These are phyloP conservation scores for Thielaviopsis musarum DNA, from an alignment of 2,329 filamentous ascomycete species.

Conservation along the genomic window DNA sequence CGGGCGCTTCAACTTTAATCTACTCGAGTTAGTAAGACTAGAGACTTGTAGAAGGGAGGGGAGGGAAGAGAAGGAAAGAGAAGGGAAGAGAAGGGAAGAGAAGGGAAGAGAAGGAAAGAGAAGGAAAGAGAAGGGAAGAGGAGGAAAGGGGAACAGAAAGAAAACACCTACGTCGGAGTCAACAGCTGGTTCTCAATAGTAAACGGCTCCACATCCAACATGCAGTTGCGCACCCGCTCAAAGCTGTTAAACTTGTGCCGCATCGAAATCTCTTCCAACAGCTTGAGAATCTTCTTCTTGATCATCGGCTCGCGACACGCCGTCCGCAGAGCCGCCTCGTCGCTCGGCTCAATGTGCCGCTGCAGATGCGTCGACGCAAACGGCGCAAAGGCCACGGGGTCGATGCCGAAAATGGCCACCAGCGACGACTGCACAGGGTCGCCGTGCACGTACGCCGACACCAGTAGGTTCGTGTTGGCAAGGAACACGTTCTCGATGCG, in stretches of 20 bases:
- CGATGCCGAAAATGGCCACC: conserved; percentile 75
- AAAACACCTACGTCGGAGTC: conserved; percentile 61
- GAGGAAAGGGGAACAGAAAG: background rate
- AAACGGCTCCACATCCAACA: conserved; percentile 76
- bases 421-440: conserved; percentile 68
- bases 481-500: conserved; percentile 91
- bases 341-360: conserved; percentile 43
- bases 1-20: conserved; percentile 43
- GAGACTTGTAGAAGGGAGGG: conserved; percentile 5
- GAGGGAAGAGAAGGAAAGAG: conserved; percentile 8
- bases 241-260: conserved; percentile 84
- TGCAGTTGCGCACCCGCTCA: conserved; percentile 60
- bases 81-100: background rate
- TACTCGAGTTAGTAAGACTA: conserved; percentile 15
- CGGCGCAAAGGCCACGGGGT: conserved; percentile 65
- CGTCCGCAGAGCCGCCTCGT: conserved; percentile 48
- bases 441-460: conserved; percentile 78
- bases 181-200: conserved; percentile 81
- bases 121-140: background rate
- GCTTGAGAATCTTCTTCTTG: conserved; percentile 55
- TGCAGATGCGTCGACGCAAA: conserved; percentile 67
- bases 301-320: conserved; percentile 55
- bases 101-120: background rate
- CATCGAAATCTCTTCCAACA: conserved; percentile 62
- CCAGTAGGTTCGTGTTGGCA: conserved; percentile 60